Evolutionary conservation across 257 asterid genomes (phyloP).

Genomic region (Gentiana straminea): DNA sequence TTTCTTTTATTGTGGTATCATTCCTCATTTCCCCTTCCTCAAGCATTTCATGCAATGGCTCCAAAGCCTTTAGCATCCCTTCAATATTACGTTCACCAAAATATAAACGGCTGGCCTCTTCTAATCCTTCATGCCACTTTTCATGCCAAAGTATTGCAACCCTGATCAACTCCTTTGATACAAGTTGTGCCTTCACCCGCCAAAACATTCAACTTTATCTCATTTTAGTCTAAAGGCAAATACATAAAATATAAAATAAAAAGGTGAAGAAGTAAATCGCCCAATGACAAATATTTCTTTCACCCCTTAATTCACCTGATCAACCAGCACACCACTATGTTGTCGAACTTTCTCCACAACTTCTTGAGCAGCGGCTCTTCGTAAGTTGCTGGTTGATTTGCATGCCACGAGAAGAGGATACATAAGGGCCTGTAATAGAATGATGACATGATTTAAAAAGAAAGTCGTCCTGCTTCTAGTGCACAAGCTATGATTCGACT

Average conservation of each 20-base stretch:
- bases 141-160: slow-evolving; percentile 99
- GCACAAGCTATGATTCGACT: too few relatives aligned
- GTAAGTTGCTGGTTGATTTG: slow-evolving; percentile 82
- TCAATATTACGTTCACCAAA: slow-evolving; percentile 96
- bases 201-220: slow-evolving; percentile 15
- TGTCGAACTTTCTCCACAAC: slow-evolving; percentile 96
- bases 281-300: slow-evolving; percentile 10
- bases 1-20: slow-evolving; percentile 77
- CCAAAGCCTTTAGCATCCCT: slow-evolving; percentile 89
- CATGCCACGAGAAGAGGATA: slow-evolving; percentile 99
- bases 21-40: slow-evolving; percentile 84
- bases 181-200: slow-evolving; percentile 82
- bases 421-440: slow-evolving; percentile 85
- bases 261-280: too few relatives aligned
- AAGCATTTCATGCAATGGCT: slow-evolving; percentile 90
- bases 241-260: neutral
- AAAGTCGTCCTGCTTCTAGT: neutral
- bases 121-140: slow-evolving; percentile 97
- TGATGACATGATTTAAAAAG: slow-evolving; percentile 4
- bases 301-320: slow-evolving; percentile 46
- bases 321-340: slow-evolving; percentile 93
- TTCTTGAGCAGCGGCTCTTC: slow-evolving; percentile 96
- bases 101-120: slow-evolving; percentile 97
- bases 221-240: too few relatives aligned
- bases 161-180: slow-evolving; percentile 89